Percentiles rank a stretch among this genome's conserved stretches.
Evolutionary conservation across 225 moss, liverwort and hornwort genomes (phyloP).

Genomic region (Antitrichia curtipendula): DNA sequence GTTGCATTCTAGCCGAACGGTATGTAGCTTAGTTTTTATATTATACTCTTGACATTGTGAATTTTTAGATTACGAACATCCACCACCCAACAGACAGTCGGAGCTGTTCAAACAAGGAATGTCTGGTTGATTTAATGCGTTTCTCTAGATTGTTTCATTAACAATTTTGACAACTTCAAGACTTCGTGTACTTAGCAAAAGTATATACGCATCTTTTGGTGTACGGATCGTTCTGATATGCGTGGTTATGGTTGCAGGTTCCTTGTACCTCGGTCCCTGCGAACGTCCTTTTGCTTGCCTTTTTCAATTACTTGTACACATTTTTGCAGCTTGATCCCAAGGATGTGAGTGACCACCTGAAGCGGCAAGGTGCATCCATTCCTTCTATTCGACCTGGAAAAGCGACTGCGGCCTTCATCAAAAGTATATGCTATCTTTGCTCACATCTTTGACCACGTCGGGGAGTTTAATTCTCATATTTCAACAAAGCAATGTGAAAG

Average conservation of each 20-base stretch:
- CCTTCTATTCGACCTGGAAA: conserved; percentile 64
- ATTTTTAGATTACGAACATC: background rate
- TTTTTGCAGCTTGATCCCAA: conserved; percentile 65
- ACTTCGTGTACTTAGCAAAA: background rate
- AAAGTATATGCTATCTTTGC: conserved; percentile 26
- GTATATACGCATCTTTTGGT: background rate
- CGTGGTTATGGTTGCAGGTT: conserved; percentile 26
- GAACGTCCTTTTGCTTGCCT: conserved; percentile 59
- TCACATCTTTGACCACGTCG: background rate
- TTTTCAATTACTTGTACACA: conserved; percentile 69
- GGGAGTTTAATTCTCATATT: background rate
- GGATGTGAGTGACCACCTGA: conserved; percentile 64
- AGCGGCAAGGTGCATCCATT: conserved; percentile 73
- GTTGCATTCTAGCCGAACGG: conserved; percentile 62
- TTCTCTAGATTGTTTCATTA: background rate
- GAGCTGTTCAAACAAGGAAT: background rate
- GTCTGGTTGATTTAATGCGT: background rate
- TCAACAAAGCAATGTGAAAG: background rate
- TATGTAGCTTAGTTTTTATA: background rate
- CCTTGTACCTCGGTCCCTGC: conserved; percentile 41
- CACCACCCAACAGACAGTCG: background rate
- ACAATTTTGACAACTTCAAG: background rate
- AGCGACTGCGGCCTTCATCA: conserved; percentile 47
- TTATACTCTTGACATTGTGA: background rate
- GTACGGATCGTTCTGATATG: background rate